Conservation (phyloP, 768 basidiomycete genomes). For the Leccinum subtestaceum region DNA sequence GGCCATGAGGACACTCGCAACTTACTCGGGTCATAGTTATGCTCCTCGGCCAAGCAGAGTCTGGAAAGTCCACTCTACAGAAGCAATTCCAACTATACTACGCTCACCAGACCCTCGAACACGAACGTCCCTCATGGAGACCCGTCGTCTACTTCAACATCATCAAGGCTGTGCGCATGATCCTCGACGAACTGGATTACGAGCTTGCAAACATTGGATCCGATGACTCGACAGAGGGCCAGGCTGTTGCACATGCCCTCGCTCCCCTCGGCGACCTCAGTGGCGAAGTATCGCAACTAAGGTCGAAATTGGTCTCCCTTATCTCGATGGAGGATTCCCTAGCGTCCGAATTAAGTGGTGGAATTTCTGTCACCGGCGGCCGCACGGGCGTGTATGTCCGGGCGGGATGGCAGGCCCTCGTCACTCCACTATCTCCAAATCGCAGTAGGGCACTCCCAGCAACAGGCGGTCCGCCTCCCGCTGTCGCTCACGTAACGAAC, state of each 20-base stretch:
- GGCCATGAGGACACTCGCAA: not conserved
- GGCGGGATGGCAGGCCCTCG: constrained; percentile 67
- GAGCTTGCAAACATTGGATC: constrained; percentile 40
- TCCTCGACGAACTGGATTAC: constrained; percentile 67
- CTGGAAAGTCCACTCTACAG: constrained; percentile 80
- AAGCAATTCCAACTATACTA: constrained; percentile 85
- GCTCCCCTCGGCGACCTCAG: constrained; percentile 35
- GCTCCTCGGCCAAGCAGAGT: constrained; percentile 77
- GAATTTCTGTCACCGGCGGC: constrained; percentile 58
- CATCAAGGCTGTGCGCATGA: constrained; percentile 73
- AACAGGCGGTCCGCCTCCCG: constrained; percentile 30
- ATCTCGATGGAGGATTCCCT: constrained; percentile 66
- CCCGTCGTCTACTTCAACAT: constrained; percentile 83
- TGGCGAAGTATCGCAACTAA: constrained; percentile 49
- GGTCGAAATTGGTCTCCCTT: constrained; percentile 58
- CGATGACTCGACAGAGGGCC: constrained; percentile 30
- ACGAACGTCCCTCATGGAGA: constrained; percentile 72
- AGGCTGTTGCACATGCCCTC: constrained; percentile 31
- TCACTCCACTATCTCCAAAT: constrained; percentile 41
- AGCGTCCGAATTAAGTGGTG: constrained; percentile 65
- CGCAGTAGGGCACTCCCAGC: constrained; percentile 40
- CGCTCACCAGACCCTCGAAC: constrained; percentile 65
- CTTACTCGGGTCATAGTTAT: constrained; percentile 46
- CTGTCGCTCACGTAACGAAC: constrained; percentile 42
- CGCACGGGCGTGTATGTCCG: constrained; percentile 65